Evolutionary conservation across 495 filamentous ascomycete genomes (phyloP), one percentile per base, ranked within the genome.

Genomic region (Hypoxylon lenormandii): DNA sequence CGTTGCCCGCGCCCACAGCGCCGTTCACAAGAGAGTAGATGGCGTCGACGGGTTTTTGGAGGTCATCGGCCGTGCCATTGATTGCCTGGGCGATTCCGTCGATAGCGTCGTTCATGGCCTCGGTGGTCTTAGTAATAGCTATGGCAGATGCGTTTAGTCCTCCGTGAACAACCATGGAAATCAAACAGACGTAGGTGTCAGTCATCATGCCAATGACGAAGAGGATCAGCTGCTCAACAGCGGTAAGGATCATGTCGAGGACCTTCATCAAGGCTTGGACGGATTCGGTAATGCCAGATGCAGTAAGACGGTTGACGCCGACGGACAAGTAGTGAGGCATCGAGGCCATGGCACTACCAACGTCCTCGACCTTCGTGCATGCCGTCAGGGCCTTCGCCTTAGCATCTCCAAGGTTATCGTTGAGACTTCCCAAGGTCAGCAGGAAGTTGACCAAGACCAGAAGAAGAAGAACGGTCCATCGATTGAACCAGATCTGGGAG

Each of bases 401-500:
- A 40, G 96, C 95, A 38, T 87, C 86, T 16, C 72, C 86, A 73
- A 98, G 84, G 74, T 93, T 88, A 54, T 84, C 80, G 69, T 95
- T 83, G 53, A 97, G 81, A 69, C 84, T 84, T 36, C 83, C 80
- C 33, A 91, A 84, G 16, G 93, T 89, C 48, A 98, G 77, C 49
- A 98, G 79, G 60, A 92, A 83, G 47, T 95, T 87, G 64, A 89
- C 87, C 19, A 98, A 86, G 16, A 98, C 87, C 52, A 98, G 86
- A 42, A 96, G 74, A 8, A 98, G 82, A 45, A 98, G 85, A 58
- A 98, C 83, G 40, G 95, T 97, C 96, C 96, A 98, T 79, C 90
- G 85, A 83, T 98, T 98, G 82, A 98, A 90, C 93, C 93, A 97
- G 74, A 92, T 82, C 83, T 98, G 95, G 26, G 95, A 98, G 42